A percentile compares a stretch with the other conserved stretches of the same genome.
These are phyloP conservation scores for Anthracocystis walkeri DNA, from an alignment of 1,284 basidiomycete species.

Conservation along the genomic window DNA sequence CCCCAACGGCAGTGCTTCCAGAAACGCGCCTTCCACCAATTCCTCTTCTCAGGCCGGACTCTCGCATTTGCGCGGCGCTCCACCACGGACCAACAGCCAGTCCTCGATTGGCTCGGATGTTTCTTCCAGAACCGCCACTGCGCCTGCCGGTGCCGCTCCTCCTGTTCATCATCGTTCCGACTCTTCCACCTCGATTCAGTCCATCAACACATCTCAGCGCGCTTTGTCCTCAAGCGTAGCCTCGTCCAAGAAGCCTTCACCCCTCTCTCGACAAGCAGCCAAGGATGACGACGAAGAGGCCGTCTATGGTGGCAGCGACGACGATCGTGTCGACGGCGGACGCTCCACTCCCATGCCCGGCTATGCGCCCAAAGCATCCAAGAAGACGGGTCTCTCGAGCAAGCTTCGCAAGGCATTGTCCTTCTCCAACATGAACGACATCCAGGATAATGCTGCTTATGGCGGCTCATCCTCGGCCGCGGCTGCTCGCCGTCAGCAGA, in stretches of 20 bases:
- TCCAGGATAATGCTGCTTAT: constrained; percentile 27
- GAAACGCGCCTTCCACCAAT: constrained; percentile 15
- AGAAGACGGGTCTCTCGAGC: constrained; percentile 60
- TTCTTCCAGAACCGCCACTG: constrained; percentile 28
- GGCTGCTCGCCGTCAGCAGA: constrained; percentile 16
- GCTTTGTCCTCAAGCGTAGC: constrained; percentile 21
- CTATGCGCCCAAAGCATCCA: constrained; percentile 42
- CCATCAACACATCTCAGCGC: constrained; percentile 33
- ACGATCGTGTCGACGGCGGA: constrained; percentile 53
- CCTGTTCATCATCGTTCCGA: constrained; percentile 34
- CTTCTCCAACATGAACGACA: constrained; percentile 59
- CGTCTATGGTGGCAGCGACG: constrained; percentile 60
- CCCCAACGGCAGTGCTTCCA: constrained; percentile 10
- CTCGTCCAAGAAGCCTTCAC: constrained; percentile 59
- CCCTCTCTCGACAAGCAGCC: constrained; percentile 52
- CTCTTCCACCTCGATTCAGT: constrained; percentile 39
- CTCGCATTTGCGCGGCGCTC: constrained; percentile 41
- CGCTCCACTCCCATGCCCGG: constrained; percentile 56
- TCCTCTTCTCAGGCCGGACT: constrained; percentile 43
- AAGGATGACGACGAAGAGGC: constrained; percentile 58
- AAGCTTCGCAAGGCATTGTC: constrained; percentile 64
- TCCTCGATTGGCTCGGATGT: constrained; percentile 36
- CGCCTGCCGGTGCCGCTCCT: neutral
- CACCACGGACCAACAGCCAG: constrained; percentile 48
- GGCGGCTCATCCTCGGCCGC: constrained; percentile 12